Evolutionary conservation across 2,329 filamentous ascomycete species (phyloP).

Genomic region (Sporothrix schenckii): DNA sequence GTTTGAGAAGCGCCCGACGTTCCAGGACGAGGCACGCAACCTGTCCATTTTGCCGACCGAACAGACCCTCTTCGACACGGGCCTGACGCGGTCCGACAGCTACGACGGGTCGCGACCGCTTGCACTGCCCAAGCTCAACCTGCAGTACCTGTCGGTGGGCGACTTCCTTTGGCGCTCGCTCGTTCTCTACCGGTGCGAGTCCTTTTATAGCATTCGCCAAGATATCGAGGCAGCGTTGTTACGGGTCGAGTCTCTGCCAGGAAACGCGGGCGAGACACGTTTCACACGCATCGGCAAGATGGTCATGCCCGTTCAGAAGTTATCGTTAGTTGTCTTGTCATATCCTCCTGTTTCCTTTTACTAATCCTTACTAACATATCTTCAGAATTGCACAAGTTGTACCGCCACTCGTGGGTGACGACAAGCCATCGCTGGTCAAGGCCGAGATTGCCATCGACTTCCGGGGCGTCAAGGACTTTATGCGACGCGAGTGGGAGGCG

Average conservation of each 20-base stretch:
- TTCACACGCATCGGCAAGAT: conserved; percentile 90
- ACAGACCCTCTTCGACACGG: conserved; percentile 73
- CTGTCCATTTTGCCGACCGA: conserved; percentile 85
- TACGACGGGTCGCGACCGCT: conserved; percentile 88
- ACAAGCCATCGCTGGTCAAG: conserved; percentile 79
- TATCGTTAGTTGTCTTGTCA: conserved; percentile 54
- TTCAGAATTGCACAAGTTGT: conserved; percentile 76
- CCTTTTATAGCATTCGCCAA: conserved; percentile 90
- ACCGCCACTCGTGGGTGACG: conserved; percentile 79
- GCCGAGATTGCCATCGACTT: conserved; percentile 87
- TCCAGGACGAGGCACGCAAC: conserved; percentile 74
- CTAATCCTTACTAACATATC: neutral
- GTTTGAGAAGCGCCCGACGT: conserved; percentile 77
- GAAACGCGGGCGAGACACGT: conserved; percentile 64
- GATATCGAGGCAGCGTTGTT: conserved; percentile 84
- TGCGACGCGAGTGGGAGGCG: conserved; percentile 87
- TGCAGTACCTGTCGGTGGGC: conserved; percentile 92
- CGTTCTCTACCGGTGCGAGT: conserved; percentile 82
- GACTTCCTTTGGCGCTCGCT: conserved; percentile 98
- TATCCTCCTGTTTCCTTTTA: neutral
- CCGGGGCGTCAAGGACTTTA: conserved; percentile 71
- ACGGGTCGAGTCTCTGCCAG: conserved; percentile 71
- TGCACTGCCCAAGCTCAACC: conserved; percentile 88
- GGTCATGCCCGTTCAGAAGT: conserved; percentile 84
- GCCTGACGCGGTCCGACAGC: conserved; percentile 76